Percentiles rank a stretch among this genome's conserved stretches.
These are phyloP conservation scores for Penicillium odoratum DNA, from an alignment of 495 filamentous ascomycete species.

Conservation along the genomic window DNA sequence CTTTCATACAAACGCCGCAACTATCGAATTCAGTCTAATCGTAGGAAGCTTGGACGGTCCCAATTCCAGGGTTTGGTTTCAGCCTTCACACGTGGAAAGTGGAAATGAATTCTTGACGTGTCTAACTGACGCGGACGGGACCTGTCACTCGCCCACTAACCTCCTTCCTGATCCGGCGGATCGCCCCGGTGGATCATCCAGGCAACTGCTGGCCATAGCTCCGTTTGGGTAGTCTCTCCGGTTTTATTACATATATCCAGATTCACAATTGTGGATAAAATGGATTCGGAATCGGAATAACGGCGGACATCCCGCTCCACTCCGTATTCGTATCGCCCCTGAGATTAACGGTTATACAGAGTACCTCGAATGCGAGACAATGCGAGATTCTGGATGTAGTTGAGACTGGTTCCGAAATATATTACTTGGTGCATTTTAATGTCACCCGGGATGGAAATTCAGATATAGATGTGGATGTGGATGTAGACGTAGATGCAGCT, in stretches of 20 bases:
- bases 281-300: neutral
- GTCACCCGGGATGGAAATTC: no score
- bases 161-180: slow-evolving; percentile 30
- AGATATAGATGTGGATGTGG: no score
- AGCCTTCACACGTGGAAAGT: slow-evolving; percentile 6
- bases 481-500: no score
- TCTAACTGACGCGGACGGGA: slow-evolving; percentile 9
- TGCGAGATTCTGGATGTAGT: no score
- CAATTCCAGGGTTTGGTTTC: neutral
- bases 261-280: neutral
- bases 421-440: no score
- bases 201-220: slow-evolving; percentile 37
- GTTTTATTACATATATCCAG: slow-evolving; percentile 1
- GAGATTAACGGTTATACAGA: no score
- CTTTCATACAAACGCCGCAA: neutral
- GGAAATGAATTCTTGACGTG: slow-evolving; percentile 8
- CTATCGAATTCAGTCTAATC: neutral
- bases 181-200: slow-evolving; percentile 27
- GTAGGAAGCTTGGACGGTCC: neutral
- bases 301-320: neutral
- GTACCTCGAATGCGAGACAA: no score
- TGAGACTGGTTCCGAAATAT: no score
- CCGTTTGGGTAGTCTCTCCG: slow-evolving; percentile 27
- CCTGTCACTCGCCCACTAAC: slow-evolving; percentile 21
- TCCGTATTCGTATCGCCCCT: neutral